phyloP scores from a whole-genome alignment of 1,284 basidiomycete species.

The Ustilago trichophora region DNA sequence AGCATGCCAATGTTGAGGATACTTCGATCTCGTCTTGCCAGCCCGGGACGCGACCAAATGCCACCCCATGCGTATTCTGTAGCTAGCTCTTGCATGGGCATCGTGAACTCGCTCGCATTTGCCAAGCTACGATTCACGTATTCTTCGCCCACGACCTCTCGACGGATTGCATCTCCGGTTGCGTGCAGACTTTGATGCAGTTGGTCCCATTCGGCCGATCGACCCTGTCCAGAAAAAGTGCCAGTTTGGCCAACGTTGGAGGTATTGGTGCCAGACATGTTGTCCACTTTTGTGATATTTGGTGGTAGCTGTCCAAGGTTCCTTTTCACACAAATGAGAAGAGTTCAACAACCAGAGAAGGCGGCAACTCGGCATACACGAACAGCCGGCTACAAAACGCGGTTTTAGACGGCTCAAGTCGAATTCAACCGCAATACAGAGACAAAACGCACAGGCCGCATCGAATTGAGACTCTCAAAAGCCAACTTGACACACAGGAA shows the following conservation, averaged over 20 bases:
- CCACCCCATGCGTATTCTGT: conserved; percentile 42
- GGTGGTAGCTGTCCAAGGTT: neutral
- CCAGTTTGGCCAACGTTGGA: neutral
- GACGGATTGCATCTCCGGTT: conserved; percentile 25
- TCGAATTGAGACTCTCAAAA: no score
- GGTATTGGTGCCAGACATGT: conserved; percentile 2
- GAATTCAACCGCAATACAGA: no score
- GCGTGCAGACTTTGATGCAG: conserved; percentile 15
- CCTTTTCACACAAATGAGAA: no score
- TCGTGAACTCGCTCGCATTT: conserved; percentile 19
- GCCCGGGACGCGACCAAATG: conserved; percentile 32
- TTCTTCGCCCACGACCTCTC: conserved; percentile 27
- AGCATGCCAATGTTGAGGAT: conserved; percentile 47
- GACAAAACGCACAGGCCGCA: no score
- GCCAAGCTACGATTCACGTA: conserved; percentile 35
- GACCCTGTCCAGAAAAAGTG: conserved; percentile 2
- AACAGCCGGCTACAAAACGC: no score
- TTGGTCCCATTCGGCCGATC: conserved; percentile 17
- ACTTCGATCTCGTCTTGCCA: conserved; percentile 35
- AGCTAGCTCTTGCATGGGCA: conserved; percentile 33
- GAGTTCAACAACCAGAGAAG: no score
- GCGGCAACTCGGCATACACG: no score
- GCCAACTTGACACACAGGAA: no score
- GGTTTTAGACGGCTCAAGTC: no score
- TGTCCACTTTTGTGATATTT: neutral